Evolutionary conservation across 129 eudicot species (phyloP), one percentile per base, ranked within the genome.

Genomic region (Helianthus tuberosus): DNA sequence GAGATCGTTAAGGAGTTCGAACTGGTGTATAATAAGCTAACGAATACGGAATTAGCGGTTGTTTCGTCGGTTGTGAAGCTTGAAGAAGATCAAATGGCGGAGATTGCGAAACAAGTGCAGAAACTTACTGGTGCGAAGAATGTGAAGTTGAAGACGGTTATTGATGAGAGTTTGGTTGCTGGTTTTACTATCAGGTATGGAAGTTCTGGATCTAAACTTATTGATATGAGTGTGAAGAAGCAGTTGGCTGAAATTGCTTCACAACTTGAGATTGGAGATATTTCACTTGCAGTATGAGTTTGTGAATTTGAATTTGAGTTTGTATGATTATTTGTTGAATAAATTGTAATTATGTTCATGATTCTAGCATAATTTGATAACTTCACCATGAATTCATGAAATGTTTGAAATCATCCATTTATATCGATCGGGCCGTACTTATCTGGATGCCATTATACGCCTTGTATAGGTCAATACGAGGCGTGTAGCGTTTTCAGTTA

Each of bases 221-320:
- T 93, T 58, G 98, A 89, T 79, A 77, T 93, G 96, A 89, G 96
- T 69, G 96, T 89, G 55, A 93, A 90, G 84, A 88, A 86, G 74
- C 98, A 93, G 73, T 80, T 93, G 50, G 96, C 88, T 72, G 96
- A 88, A 48, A 90, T 93, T 55, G 96, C 98, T 12, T 84, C 84
- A n/a, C 86, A 86, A 69, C 92, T 88, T 39, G 97, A 91, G 48
- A 23, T 88, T 35, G 89, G 92, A 0, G 89, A 86, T 38, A 68
- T 91, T 76, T 87, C 86, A 36, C 74, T 91, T 58, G 97, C 82
- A 46, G 86, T 67, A 53, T 87, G 78, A 74, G 79, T 84, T 71
- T 41, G 29, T 41, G 29, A 10, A 59, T 44, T 80, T 15, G 10
- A 55, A 15, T 50, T 20, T 20, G 23, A 20, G 39, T 61, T 69